Evolutionary conservation across 2,329 filamentous ascomycete genomes (phyloP).

Genomic region (Bipolaris sorokiniana): DNA sequence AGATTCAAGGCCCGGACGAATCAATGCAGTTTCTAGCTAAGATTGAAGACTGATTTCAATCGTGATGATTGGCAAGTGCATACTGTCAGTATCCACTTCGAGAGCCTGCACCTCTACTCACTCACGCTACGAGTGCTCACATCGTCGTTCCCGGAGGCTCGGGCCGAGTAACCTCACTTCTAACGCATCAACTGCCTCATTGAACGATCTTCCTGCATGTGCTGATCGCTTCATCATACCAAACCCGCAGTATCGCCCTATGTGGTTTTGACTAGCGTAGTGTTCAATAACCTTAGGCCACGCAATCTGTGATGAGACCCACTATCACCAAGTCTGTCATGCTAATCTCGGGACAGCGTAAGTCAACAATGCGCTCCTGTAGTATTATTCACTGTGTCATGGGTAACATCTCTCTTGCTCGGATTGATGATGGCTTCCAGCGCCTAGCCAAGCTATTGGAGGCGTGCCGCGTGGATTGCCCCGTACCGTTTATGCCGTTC

Average conservation of each 20-base stretch:
- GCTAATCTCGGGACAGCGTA: neutral
- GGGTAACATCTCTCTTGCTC: too few relatives aligned
- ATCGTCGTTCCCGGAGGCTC: neutral
- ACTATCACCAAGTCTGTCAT: conserved; percentile 4
- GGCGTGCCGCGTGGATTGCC: neutral
- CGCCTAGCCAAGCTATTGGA: neutral
- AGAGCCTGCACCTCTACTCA: neutral
- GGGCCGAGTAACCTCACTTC: neutral
- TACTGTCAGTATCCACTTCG: conserved; percentile 2
- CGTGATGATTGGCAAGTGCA: neutral
- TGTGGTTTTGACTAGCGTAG: conserved; percentile 1
- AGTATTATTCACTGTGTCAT: too few relatives aligned
- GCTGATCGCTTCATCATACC: conserved; percentile 5
- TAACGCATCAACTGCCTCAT: neutral
- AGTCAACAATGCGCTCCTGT: too few relatives aligned
- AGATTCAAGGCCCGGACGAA: neutral
- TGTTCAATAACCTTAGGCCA: neutral
- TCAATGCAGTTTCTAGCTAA: neutral
- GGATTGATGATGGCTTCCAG: neutral
- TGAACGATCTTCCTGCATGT: neutral
- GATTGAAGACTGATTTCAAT: neutral
- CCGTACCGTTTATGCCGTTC: neutral
- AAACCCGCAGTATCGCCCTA: neutral
- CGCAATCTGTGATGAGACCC: neutral
- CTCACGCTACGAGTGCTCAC: neutral